phyloP scores from a whole-genome alignment of 2,329 filamentous ascomycete species.

The Aspergillus thermomutatus region DNA sequence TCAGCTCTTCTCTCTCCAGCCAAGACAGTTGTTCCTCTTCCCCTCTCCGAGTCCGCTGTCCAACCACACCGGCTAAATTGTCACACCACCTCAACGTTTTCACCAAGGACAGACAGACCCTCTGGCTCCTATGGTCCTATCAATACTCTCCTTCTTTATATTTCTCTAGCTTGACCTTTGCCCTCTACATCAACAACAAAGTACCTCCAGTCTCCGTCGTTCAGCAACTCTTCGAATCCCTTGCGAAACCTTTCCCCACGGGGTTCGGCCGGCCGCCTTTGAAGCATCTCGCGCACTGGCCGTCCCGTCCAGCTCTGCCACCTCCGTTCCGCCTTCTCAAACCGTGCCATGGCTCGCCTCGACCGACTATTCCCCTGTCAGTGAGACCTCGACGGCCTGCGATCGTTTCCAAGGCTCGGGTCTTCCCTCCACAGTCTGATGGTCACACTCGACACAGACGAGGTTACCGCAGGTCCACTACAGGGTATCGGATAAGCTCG shows the following conservation, averaged over 20 bases:
- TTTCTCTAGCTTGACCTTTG: neutral
- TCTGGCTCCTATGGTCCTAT: neutral
- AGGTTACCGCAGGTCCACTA: slow-evolving; percentile 7
- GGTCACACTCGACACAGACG: slow-evolving; percentile 4
- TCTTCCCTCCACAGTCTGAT: slow-evolving; percentile 7
- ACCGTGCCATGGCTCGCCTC: slow-evolving; percentile 3
- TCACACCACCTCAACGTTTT: neutral
- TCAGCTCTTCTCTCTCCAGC: neutral
- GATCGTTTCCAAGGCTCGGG: neutral
- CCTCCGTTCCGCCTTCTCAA: neutral
- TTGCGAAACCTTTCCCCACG: neutral
- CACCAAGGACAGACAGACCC: neutral
- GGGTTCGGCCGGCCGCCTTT: neutral
- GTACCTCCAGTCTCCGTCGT: neutral
- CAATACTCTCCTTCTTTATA: neutral
- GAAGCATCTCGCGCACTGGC: slow-evolving; percentile 4
- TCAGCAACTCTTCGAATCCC: neutral
- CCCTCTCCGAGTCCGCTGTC: neutral
- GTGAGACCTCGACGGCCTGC: neutral
- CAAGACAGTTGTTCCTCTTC: neutral
- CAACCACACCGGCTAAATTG: neutral
- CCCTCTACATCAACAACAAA: neutral
- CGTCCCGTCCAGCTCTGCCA: neutral
- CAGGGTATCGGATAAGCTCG: slow-evolving; percentile 11
- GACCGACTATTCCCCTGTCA: neutral